Base-by-base conservation (phyloP, 2,329 filamentous ascomycete genomes). In the Fusarium sp. region DNA sequence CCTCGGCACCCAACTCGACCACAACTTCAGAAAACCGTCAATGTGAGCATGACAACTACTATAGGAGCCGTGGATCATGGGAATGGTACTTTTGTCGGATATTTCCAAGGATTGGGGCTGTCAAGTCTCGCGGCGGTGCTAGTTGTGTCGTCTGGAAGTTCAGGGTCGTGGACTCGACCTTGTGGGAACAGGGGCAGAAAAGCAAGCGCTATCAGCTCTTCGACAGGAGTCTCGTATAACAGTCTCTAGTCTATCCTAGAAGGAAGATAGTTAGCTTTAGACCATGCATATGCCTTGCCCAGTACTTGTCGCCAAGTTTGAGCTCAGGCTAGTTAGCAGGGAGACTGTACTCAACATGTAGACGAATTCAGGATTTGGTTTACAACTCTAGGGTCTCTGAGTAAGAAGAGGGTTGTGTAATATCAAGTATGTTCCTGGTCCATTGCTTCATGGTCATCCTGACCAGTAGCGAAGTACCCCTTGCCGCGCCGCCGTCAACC, bases 61-160 rank as follows among this genome's bases (percentile, higher is more conserved):
- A 18, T 8, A 23, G 12, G 7, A 21, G 21, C 18, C 2, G 18
- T 37, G 12, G 18, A 37, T 37, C 4, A 42, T 8, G 16, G 6
- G 1, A 4, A 14, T 16, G 8, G 13, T 18, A 6, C 2, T 18
- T 5, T 41, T 6, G 18, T 20, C 8, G n/a, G 1, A 6, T 27
- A 12, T 6, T 3, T 42, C n/a, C 5, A n/a, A 18, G 16, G n/a
- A 13, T 12, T 53, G 49, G 4, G 6, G 34, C 13, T 18, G 12
- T 42, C 13, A 42, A 25, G n/a, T 10, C 6, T 18, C 8, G 49
- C 9, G 34, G 49, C 49, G 32, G 23, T 27, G 8, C 16, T 53
- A 23, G 20, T 42, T 42, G n/a, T 41, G n/a, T 27, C 23, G 18
- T 41, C 21, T 27, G 7, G 18, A 11, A 18, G 5, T n/a, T 4